A percentile compares a stretch with the other conserved stretches of the same genome.
phyloP scores from a whole-genome alignment of 176 grass and related monocot species.

The Triticum dicoccoides region DNA sequence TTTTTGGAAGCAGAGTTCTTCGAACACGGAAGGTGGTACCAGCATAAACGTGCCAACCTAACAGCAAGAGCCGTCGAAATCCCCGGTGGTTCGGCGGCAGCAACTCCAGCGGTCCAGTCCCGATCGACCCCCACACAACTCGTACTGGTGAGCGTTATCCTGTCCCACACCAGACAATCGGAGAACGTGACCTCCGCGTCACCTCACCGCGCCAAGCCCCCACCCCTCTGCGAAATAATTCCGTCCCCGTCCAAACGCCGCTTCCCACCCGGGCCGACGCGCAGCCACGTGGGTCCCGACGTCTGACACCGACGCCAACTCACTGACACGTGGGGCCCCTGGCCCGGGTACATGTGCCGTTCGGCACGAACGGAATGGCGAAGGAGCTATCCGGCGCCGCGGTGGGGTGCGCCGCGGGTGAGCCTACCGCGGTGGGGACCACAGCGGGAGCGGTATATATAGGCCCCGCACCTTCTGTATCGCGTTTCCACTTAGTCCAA shows the following conservation, averaged over 20 bases:
- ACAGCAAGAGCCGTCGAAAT: not conserved
- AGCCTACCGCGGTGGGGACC: not conserved
- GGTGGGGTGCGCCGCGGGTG: not conserved
- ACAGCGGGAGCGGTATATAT: not conserved
- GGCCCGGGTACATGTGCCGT: not conserved
- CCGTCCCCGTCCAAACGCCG: slow-evolving; percentile 23
- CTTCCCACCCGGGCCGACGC: not conserved
- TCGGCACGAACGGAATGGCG: not conserved
- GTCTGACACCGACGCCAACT: rapidly evolving
- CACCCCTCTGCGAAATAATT: not conserved
- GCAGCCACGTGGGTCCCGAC: not conserved
- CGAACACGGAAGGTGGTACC: not conserved
- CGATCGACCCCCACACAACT: not conserved
- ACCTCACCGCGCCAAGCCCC: not conserved
- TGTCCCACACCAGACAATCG: not conserved
- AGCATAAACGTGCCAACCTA: not conserved
- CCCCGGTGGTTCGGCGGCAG: not conserved
- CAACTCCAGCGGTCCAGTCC: not conserved
- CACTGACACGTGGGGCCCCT: not conserved
- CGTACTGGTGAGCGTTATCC: slow-evolving; percentile 12
- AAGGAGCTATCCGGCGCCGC: not conserved
- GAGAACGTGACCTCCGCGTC: not conserved
- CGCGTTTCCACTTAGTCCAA: slow-evolving; percentile 23
- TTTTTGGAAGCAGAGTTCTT: no score
- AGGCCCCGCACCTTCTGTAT: not conserved